phyloP scores from a whole-genome alignment of 2,329 filamentous ascomycete genomes.

The Fusarium keratoplasticum region DNA sequence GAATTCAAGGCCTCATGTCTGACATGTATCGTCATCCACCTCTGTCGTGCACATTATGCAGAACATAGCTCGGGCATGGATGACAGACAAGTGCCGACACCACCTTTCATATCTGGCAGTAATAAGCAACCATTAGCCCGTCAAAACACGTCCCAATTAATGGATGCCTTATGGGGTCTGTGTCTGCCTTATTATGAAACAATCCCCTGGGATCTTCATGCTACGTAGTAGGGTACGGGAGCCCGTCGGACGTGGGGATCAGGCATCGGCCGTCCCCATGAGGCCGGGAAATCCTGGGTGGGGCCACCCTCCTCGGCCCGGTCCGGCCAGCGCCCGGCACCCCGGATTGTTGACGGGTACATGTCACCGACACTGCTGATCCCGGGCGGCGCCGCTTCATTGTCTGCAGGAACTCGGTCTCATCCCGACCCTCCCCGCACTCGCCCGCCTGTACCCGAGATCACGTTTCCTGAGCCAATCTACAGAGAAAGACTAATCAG shows the following conservation, averaged over 20 bases:
- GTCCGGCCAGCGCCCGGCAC: slow-evolving; percentile 33
- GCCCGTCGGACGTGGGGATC: slow-evolving; percentile 19
- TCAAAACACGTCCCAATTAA: background rate
- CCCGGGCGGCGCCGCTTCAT: slow-evolving; percentile 15
- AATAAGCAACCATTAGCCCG: background rate
- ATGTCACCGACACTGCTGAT: slow-evolving; percentile 29
- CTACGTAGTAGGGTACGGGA: background rate
- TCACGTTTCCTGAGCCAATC: slow-evolving; percentile 1
- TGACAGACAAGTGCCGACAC: background rate
- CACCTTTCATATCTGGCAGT: background rate
- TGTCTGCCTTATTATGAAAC: background rate
- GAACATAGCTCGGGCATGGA: background rate
- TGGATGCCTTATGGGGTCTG: background rate
- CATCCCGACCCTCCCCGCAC: slow-evolving; percentile 12
- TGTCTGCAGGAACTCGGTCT: slow-evolving; percentile 29
- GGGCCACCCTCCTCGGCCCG: slow-evolving; percentile 35
- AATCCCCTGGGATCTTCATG: background rate
- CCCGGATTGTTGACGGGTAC: slow-evolving; percentile 14
- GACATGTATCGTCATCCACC: slow-evolving; percentile 1
- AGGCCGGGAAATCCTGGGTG: slow-evolving; percentile 30
- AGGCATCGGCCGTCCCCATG: slow-evolving; percentile 21
- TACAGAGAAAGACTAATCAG: background rate
- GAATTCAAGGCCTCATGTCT: background rate
- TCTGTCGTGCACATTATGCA: background rate
- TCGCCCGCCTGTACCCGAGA: slow-evolving; percentile 10